Base-by-base conservation (phyloP, 2,329 filamentous ascomycete genomes). In the Fusarium solani-melongenae region DNA sequence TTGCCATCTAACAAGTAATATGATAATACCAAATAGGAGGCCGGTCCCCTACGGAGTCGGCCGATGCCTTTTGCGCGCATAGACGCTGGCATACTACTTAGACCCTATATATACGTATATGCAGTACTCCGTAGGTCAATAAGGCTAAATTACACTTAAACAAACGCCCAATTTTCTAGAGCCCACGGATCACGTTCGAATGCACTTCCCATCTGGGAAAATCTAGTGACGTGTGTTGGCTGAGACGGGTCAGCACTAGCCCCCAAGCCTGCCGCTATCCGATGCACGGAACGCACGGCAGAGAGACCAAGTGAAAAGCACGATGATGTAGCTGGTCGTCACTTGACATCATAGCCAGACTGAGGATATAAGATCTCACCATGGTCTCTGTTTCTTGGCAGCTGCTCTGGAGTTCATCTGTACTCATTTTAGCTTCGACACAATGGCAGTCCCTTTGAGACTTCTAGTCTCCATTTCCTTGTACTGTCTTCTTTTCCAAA, bases 261-360 rank as follows among this genome's bases (percentile, higher is more conserved):
- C 36, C 36, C 36, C 56, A 31, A 41, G 36, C 24, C 20, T 59
- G 51, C 51, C 38, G 38, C 29, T 22, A 34, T 64, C 27, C 24
- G 38, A 27, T 49, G 20, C 24, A 24, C 70, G 70, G 62, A 60
- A 67, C 34, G 36, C 29, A 53, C 66, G 66, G 70, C 49, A 57
- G 44, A 20, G 38, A 31, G 33, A 15, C 17, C 31, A 27, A 38
- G 27, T 27, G 14, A 34, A 17, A 15, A 29, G 39, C 22, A 34
- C n/a, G 22, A 51, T 64, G 62, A 64, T 64, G 39, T 49, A 64
- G 62, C 14, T 31, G 39, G 17, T 27, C 20, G 46, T 63, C 34
- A 56, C 57, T 60, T 17, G 11, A 34, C 38, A 60, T 44, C 38
- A 60, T 34, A 59, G 60, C 60, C 68, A 12, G 15, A n/a, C 1